Conservation (phyloP, 331 rosid genomes). For the Prunus yedoensis region DNA sequence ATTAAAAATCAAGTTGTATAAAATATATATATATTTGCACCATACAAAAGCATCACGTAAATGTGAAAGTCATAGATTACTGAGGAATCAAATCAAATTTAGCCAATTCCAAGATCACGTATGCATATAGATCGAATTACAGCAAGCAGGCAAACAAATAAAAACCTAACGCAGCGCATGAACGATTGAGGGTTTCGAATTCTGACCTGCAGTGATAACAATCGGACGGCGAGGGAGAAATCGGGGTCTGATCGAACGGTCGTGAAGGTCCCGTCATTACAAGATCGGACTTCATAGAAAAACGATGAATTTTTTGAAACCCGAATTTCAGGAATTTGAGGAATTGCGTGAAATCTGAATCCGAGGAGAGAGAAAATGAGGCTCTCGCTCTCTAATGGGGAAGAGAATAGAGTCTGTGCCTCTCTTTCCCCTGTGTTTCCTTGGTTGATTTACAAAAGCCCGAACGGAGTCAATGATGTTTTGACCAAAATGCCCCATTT, state of each 20-base stretch:
- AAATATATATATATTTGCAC: background rate
- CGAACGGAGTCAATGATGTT: background rate
- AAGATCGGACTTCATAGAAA: conserved; percentile 30
- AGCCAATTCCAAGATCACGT: conserved; percentile 1
- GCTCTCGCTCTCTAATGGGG: background rate
- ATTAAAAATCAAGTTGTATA: background rate
- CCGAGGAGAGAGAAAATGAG: background rate
- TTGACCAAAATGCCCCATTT: background rate
- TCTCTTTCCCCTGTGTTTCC: background rate
- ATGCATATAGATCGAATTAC: background rate
- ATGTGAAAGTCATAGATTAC: background rate
- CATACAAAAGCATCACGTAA: background rate
- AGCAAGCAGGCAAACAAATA: background rate
- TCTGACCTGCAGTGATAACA: conserved; percentile 45
- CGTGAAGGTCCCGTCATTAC: conserved; percentile 45
- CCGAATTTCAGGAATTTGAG: background rate
- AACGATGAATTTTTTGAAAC: background rate
- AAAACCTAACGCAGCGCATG: background rate
- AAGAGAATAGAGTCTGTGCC: background rate
- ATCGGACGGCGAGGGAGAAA: conserved; percentile 31
- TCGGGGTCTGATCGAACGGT: conserved; percentile 38
- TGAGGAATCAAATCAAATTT: background rate
- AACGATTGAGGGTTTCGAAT: background rate
- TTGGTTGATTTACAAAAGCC: background rate
- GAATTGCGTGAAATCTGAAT: conserved; percentile 8